phyloP scores from a whole-genome alignment of 768 basidiomycete species.

The Boletus reticulatus region DNA sequence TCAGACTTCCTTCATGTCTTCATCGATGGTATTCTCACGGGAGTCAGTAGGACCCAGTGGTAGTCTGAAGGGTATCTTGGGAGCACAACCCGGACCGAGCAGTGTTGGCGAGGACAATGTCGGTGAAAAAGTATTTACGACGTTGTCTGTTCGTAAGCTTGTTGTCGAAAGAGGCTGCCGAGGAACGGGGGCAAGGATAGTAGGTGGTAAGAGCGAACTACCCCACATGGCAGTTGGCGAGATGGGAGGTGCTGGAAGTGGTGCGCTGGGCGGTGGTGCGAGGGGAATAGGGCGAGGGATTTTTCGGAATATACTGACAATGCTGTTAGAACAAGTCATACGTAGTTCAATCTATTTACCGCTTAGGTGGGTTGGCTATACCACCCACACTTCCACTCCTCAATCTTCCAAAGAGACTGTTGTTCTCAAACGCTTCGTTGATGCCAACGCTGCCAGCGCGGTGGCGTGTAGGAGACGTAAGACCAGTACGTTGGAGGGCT shows the following conservation, averaged over 20 bases:
- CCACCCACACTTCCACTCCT: slow-evolving; percentile 52
- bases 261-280: slow-evolving; percentile 27
- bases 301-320: slow-evolving; percentile 39
- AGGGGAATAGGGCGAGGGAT: slow-evolving; percentile 31
- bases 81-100: slow-evolving; percentile 7
- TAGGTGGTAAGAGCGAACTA: slow-evolving; percentile 17
- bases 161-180: slow-evolving; percentile 19
- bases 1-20: slow-evolving; percentile 23
- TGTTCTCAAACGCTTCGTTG: slow-evolving; percentile 35
- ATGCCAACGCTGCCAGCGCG: slow-evolving; percentile 46
- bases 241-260: slow-evolving; percentile 28
- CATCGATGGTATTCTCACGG: slow-evolving; percentile 9
- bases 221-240: slow-evolving; percentile 20
- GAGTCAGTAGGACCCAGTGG: slow-evolving; percentile 5
- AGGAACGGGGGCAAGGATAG: slow-evolving; percentile 13
- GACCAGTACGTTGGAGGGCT: slow-evolving; percentile 48
- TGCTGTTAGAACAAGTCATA: background rate
- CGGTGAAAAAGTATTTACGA: background rate
- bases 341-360: slow-evolving; percentile 27
- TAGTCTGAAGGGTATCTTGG: slow-evolving; percentile 10
- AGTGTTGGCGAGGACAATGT: slow-evolving; percentile 3
- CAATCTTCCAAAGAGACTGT: slow-evolving; percentile 49
- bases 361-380: slow-evolving; percentile 28
- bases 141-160: background rate
- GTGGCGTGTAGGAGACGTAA: slow-evolving; percentile 38